These are phyloP conservation scores for Letharia lupina DNA, from an alignment of 495 filamentous ascomycete genomes.

Conservation along the genomic window DNA sequence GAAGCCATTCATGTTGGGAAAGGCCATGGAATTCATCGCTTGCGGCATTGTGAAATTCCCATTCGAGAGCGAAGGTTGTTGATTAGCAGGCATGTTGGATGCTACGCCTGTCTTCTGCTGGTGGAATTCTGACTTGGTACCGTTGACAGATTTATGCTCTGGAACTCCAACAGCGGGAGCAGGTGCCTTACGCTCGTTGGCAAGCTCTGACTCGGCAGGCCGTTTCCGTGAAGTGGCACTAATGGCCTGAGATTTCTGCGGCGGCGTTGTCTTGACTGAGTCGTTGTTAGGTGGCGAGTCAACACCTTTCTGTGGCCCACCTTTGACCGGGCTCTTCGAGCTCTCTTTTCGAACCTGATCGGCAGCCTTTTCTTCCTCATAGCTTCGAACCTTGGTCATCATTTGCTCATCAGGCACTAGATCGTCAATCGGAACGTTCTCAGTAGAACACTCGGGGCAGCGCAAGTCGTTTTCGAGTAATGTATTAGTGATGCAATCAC, in stretches of 20 bases:
- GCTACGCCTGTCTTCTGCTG: conserved; percentile 16
- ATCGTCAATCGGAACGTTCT: conserved; percentile 88
- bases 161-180: conserved; percentile 26
- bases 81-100: conserved; percentile 5
- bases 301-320: conserved; percentile 30
- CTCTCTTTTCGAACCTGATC: conserved; percentile 56
- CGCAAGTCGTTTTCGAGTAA: conserved; percentile 96
- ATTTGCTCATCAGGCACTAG: conserved; percentile 72
- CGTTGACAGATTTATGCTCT: conserved; percentile 23
- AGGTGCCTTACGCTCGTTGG: conserved; percentile 56
- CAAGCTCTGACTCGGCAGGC: conserved; percentile 62
- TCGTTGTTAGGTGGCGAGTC: conserved; percentile 11
- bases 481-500: conserved; percentile 96
- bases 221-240: conserved; percentile 33
- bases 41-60: conserved; percentile 16
- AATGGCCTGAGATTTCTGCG: conserved; percentile 14
- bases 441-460: conserved; percentile 82
- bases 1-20: conserved; percentile 37
- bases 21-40: conserved; percentile 32
- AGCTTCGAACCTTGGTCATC: conserved; percentile 30
- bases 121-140: conserved; percentile 25
- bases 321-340: conserved; percentile 43
- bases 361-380: conserved; percentile 60
- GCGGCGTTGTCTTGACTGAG: conserved; percentile 12
- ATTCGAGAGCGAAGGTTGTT: conserved; percentile 10